Evolutionary conservation across 768 basidiomycete species (phyloP).

Genomic region (Boletus pseudo-olivaceus): DNA sequence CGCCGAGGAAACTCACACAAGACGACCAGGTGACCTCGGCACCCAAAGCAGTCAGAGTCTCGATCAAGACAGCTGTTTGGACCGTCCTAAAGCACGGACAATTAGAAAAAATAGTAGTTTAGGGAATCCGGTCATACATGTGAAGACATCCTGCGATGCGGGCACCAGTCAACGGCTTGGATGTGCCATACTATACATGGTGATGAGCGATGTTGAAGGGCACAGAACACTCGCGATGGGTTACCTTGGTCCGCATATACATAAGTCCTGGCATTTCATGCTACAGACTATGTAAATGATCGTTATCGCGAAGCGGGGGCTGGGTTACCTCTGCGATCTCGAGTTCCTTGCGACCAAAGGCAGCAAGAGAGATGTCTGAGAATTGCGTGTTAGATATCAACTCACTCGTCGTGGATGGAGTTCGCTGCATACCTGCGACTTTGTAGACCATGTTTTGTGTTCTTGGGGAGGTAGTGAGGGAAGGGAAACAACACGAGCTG

Average conservation of each 20-base stretch:
- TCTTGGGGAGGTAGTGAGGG: slow-evolving; percentile 22
- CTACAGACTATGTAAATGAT: slow-evolving; percentile 36
- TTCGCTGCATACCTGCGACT: slow-evolving; percentile 64
- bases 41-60: slow-evolving; percentile 92
- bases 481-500: slow-evolving; percentile 20
- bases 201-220: slow-evolving; percentile 12
- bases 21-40: slow-evolving; percentile 99
- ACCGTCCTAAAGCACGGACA: slow-evolving; percentile 71
- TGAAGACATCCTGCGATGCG: slow-evolving; percentile 97
- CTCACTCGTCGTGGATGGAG: not conserved
- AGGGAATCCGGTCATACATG: slow-evolving; percentile 56
- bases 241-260: slow-evolving; percentile 84
- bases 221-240: not conserved
- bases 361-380: slow-evolving; percentile 91
- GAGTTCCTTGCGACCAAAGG: slow-evolving; percentile 99
- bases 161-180: slow-evolving; percentile 88
- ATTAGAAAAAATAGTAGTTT: not conserved
- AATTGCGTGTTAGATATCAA: slow-evolving; percentile 1
- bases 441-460: slow-evolving; percentile 71
- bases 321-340: slow-evolving; percentile 89
- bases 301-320: slow-evolving; percentile 10
- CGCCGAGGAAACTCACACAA: slow-evolving; percentile 56
- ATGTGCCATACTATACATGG: slow-evolving; percentile 59
- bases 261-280: slow-evolving; percentile 96
- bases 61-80: slow-evolving; percentile 97